A percentile compares a stretch with the other conserved stretches of the same genome.
These are phyloP conservation scores for Lathyrus tuberosus DNA, from an alignment of 306 rosid genomes.

Conservation along the genomic window DNA sequence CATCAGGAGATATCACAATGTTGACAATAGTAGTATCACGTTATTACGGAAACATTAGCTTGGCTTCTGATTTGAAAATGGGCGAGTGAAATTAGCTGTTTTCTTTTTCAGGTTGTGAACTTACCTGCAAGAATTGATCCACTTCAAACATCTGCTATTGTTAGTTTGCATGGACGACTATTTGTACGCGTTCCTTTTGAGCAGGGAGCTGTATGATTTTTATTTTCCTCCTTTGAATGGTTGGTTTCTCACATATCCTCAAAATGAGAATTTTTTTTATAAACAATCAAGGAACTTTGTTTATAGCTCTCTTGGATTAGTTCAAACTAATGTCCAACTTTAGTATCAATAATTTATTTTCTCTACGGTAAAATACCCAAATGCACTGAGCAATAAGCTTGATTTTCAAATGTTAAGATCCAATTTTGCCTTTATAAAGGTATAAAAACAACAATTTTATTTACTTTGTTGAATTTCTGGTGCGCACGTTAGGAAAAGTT, in stretches of 20 bases:
- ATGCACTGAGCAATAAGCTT: constrained; percentile 23
- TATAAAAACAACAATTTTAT: neutral
- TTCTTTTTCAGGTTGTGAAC: constrained; percentile 70
- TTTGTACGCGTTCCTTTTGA: constrained; percentile 83
- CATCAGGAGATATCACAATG: neutral
- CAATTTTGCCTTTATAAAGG: neutral
- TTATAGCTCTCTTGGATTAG: constrained; percentile 36
- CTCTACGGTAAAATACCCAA: constrained; percentile 25
- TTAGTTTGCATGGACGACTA: constrained; percentile 78
- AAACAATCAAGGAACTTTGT: constrained; percentile 36
- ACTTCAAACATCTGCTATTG: constrained; percentile 77
- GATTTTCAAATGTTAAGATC: constrained; percentile 26
- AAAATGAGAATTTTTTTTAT: constrained; percentile 15
- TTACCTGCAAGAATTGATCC: constrained; percentile 80
- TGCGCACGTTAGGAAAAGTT: constrained; percentile 12
- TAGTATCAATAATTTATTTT: constrained; percentile 12
- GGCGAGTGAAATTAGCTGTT: constrained; percentile 18
- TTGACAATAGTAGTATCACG: neutral
- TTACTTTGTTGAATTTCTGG: neutral
- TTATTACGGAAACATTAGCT: neutral
- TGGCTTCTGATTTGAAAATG: constrained; percentile 30
- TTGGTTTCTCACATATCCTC: constrained; percentile 26
- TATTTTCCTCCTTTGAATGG: constrained; percentile 15
- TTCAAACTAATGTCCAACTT: constrained; percentile 23
- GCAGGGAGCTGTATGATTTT: constrained; percentile 51